These are phyloP conservation scores for Plasmodium yoelii DNA, from an alignment of 169 alveolate species.

Conservation along the genomic window DNA sequence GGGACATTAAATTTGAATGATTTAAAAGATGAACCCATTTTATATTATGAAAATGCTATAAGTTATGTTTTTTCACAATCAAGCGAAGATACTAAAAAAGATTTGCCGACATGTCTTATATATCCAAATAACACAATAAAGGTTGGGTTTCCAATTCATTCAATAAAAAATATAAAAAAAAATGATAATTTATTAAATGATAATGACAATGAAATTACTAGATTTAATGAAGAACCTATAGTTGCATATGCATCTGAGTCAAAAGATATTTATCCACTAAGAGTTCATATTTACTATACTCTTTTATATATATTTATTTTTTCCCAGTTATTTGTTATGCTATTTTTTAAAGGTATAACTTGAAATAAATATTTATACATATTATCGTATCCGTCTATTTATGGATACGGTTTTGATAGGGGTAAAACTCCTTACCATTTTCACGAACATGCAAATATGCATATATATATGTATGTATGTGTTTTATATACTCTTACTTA, in stretches of 20 bases:
- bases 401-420: not conserved
- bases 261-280: constrained; percentile 42
- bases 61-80: constrained; percentile 72
- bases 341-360: constrained; percentile 54
- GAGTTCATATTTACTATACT: constrained; percentile 33
- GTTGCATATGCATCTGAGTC: constrained; percentile 70
- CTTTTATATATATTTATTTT: constrained; percentile 34
- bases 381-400: not conserved
- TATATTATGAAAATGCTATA: constrained; percentile 75
- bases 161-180: constrained; percentile 69
- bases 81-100: constrained; percentile 61
- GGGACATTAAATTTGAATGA: constrained; percentile 72
- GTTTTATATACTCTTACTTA: not conserved
- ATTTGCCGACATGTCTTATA: constrained; percentile 61
- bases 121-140: constrained; percentile 57
- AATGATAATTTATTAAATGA: constrained; percentile 51
- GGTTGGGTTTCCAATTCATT: constrained; percentile 63
- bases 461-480: not conserved
- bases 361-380: not conserved
- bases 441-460: not conserved
- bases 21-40: constrained; percentile 74
- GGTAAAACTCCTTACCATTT: not conserved
- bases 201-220: constrained; percentile 31
- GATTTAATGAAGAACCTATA: constrained; percentile 73
- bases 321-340: constrained; percentile 15